Percentiles rank a stretch among this genome's conserved stretches.
These are phyloP conservation scores for Penicillium sp. DNA, from an alignment of 2,329 filamentous ascomycete species.

Conservation along the genomic window DNA sequence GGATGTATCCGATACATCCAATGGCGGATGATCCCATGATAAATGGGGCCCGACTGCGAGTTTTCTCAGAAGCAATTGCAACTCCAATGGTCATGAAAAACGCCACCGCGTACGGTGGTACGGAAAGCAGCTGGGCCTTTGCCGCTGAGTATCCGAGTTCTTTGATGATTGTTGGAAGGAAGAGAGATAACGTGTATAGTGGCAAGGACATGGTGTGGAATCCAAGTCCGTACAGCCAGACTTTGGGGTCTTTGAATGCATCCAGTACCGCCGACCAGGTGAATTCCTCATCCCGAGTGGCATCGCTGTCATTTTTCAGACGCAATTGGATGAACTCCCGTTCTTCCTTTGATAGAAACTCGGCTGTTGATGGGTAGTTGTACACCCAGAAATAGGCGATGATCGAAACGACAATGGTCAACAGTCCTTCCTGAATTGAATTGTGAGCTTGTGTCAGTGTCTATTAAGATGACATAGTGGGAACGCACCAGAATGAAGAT, in stretches of 20 bases:
- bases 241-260: slow-evolving; percentile 57
- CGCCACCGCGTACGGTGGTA: slow-evolving; percentile 64
- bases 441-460: background rate
- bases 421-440: slow-evolving; percentile 58
- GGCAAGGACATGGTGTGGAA: slow-evolving; percentile 58
- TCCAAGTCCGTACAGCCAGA: slow-evolving; percentile 21
- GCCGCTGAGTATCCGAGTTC: slow-evolving; percentile 43
- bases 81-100: slow-evolving; percentile 59
- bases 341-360: slow-evolving; percentile 49
- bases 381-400: slow-evolving; percentile 42
- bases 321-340: slow-evolving; percentile 60
- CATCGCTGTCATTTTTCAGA: slow-evolving; percentile 66
- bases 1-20: slow-evolving; percentile 62
- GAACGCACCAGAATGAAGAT: slow-evolving; percentile 57
- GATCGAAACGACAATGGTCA: slow-evolving; percentile 59
- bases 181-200: slow-evolving; percentile 41
- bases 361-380: slow-evolving; percentile 44
- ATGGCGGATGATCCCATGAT: slow-evolving; percentile 58
- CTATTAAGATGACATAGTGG: background rate
- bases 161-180: slow-evolving; percentile 46
- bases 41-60: slow-evolving; percentile 59
- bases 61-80: slow-evolving; percentile 56
- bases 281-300: slow-evolving; percentile 66
- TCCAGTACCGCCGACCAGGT: slow-evolving; percentile 63
- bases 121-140: slow-evolving; percentile 55